Base-by-base conservation (phyloP, 192 early-diverging fungal species). In the Mortierella claussenii region DNA sequence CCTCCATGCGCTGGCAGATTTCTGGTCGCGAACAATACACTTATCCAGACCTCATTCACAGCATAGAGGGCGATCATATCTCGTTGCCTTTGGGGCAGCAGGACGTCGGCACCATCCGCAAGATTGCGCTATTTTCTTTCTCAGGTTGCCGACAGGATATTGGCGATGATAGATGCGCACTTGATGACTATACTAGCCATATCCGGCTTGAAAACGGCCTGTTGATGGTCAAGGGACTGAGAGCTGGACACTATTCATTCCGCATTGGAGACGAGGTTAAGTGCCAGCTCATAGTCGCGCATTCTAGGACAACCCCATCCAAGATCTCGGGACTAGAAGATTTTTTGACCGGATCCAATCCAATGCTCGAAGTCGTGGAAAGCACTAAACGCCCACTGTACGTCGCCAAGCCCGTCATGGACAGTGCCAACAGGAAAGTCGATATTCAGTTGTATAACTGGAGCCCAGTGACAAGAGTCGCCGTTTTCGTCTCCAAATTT, bases 391-490 rank as follows among this genome's bases (percentile, higher is more conserved):
- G 24, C 3, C 73, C 73, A 0, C 59, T 76, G 3, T 52, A 62
- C 27, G 55, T 76, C 11, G 13, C 56, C 0, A 4, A 58, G 3
- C 59, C 53, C 0, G 45, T n/a, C 4, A 15, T 24, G 2, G 44
- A 62, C 37, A n/a, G 20, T 18, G 40, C 23, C 4, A 31, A n/a
- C 2, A 30, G 45, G 7, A 27, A 21, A 18, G 45, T 76, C 4
- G 51, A 51, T 6, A 67, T 76, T 27, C 73, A 76, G 27, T 37
- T 76, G 24, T 51, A 63, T 40, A 76, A 76, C 46, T 76, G 73
- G 73, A 67, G 36, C 8, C 21, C 58, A 0, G 64, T 56, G 51
- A 76, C 73, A 15, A 59, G 73, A 8, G 43, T 76, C 40, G 50
- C 58, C 34, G 31, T 67, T n/a, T 23, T 76, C 42, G 64, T 59